phyloP scores from a whole-genome alignment of 2,329 filamentous ascomycete species.

The Dryadomyces quercivorus region DNA sequence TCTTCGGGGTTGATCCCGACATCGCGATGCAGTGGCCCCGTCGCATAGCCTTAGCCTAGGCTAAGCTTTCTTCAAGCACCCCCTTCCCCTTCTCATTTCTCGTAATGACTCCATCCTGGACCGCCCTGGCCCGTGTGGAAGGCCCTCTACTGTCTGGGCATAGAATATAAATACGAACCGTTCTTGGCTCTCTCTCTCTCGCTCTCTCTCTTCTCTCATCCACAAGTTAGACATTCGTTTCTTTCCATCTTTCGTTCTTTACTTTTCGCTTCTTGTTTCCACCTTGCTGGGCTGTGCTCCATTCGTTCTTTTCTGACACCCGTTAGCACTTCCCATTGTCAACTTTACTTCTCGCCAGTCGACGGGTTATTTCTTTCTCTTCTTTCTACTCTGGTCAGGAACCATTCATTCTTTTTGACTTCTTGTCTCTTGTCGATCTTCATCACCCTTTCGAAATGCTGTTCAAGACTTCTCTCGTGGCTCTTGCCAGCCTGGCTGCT shows the following conservation, averaged over 20 bases:
- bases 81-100: background rate
- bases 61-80: background rate
- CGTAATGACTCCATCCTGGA: background rate
- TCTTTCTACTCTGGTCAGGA: slow-evolving; percentile 32
- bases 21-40: background rate
- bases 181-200: slow-evolving; percentile 4
- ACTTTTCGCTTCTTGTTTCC: no score
- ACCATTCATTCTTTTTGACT: slow-evolving; percentile 23
- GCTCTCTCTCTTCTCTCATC: slow-evolving; percentile 23
- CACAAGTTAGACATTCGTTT: slow-evolving; percentile 13
- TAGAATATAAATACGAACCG: background rate
- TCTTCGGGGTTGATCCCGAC: no score
- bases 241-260: slow-evolving; percentile 26
- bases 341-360: background rate
- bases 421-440: slow-evolving; percentile 1
- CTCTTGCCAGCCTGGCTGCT: slow-evolving; percentile 35
- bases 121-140: no score
- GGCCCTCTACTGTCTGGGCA: background rate
- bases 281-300: slow-evolving; percentile 25
- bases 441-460: slow-evolving; percentile 30
- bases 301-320: slow-evolving; percentile 34
- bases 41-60: background rate
- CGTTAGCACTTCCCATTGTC: slow-evolving; percentile 12
- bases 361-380: background rate
- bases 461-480: slow-evolving; percentile 34